A percentile compares a stretch with the other conserved stretches of the same genome.
These are phyloP conservation scores for Verbascum thapsus DNA, from an alignment of 257 asterid species.

Conservation along the genomic window DNA sequence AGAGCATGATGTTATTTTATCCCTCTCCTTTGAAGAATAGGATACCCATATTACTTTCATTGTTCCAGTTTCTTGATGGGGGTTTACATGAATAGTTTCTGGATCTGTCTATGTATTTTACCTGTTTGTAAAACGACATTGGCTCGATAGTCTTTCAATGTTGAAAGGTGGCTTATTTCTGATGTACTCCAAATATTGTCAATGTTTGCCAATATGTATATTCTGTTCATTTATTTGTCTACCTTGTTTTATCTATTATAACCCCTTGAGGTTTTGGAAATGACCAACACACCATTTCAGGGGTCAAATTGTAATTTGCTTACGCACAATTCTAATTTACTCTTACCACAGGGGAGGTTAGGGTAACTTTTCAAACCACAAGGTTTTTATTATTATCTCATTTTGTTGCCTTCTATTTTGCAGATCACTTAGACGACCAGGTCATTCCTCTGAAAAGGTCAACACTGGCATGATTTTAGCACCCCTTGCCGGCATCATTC, in stretches of 20 bases:
- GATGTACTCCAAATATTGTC: neutral
- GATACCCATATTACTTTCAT: neutral
- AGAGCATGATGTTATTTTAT: neutral
- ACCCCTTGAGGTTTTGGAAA: neutral
- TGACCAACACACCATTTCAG: too few species aligned
- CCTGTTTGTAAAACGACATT: neutral
- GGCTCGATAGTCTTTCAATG: neutral
- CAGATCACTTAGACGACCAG: slow-evolving; percentile 77
- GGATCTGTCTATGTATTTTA: neutral
- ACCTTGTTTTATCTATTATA: neutral
- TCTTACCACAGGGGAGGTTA: too few species aligned
- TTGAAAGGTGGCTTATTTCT: neutral
- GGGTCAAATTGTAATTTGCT: too few species aligned
- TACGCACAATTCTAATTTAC: too few species aligned
- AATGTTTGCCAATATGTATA: too few species aligned
- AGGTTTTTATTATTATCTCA: slow-evolving; percentile 16
- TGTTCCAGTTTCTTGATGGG: slow-evolving; percentile 3
- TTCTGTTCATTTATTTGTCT: neutral
- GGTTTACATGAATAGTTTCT: neutral
- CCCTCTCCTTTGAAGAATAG: neutral
- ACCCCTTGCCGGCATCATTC: slow-evolving; percentile 88
- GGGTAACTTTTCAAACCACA: too few species aligned
- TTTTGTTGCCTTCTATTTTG: slow-evolving; percentile 16
- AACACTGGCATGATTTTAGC: slow-evolving; percentile 83
- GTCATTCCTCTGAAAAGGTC: slow-evolving; percentile 74